Conservation (phyloP, 78 protist species). For the Tieghemostelium lacteum region DNA sequence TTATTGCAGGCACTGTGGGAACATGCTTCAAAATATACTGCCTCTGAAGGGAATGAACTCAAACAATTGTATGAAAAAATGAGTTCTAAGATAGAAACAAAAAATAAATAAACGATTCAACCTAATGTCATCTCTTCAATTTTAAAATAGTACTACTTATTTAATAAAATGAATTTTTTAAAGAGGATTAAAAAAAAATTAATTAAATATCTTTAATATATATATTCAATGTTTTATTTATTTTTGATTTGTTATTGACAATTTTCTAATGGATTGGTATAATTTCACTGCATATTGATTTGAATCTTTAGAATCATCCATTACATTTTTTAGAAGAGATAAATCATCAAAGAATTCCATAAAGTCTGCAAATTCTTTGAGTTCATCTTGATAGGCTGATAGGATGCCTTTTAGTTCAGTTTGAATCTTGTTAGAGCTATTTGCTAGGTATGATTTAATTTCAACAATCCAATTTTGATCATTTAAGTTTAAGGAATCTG, state of each 20-base stretch:
- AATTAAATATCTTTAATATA: not conserved
- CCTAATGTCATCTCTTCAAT: no score
- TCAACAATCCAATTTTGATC: conserved; percentile 25
- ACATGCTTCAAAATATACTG: conserved; percentile 51
- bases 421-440: conserved; percentile 19
- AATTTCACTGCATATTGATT: conserved; percentile 1
- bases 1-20: conserved; percentile 15
- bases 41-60: conserved; percentile 56
- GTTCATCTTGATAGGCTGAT: conserved; percentile 28
- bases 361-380: conserved; percentile 7
- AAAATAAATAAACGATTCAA: no score
- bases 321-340: conserved; percentile 10
- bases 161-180: no score
- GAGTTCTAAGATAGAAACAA: no score
- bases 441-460: conserved; percentile 1
- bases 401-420: conserved; percentile 18
- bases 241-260: not conserved
- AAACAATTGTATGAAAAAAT: conserved; percentile 47
- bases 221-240: not conserved
- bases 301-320: conserved; percentile 14
- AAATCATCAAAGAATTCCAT: conserved; percentile 60
- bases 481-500: not conserved
- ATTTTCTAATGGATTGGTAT: no score
- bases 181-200: not conserved
- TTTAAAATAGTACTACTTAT: no score